Conservation (phyloP, 129 eudicot genomes). For the Ambrosia artemisiifolia region DNA sequence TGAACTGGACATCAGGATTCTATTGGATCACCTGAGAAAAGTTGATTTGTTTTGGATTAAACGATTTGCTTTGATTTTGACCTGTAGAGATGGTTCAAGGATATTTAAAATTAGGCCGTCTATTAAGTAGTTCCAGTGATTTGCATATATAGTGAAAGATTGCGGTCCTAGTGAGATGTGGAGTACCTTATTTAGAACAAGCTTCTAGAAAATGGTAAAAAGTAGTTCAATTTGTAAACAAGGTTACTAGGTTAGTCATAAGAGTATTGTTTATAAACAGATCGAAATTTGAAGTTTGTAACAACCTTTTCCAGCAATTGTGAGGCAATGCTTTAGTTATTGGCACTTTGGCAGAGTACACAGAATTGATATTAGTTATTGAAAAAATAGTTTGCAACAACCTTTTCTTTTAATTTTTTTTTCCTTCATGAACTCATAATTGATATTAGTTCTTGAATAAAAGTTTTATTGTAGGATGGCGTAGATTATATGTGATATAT, state of each 20-base stretch:
- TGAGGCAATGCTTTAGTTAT: not conserved
- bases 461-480: constrained; percentile 11
- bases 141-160: constrained; percentile 5
- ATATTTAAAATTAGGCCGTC: not conserved
- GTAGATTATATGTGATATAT: constrained; percentile 14
- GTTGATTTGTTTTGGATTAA: constrained; percentile 6
- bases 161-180: not conserved
- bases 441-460: constrained; percentile 2
- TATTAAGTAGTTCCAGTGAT: constrained; percentile 8
- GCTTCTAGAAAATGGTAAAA: not conserved
- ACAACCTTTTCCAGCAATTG: not conserved
- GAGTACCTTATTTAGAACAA: constrained; percentile 8
- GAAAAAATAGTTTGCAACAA: too few species aligned
- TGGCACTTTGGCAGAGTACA: not conserved
- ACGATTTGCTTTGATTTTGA: not conserved
- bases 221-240: not conserved
- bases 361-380: too few species aligned
- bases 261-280: not conserved
- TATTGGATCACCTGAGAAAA: not conserved
- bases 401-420: too few species aligned
- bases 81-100: not conserved
- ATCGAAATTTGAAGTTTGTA: constrained; percentile 1
- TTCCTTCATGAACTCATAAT: not conserved
- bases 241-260: constrained; percentile 6
- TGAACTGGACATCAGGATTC: not conserved